Base-by-base conservation (phyloP, 495 filamentous ascomycete genomes). In the Thermothielavioides terrestris region DNA sequence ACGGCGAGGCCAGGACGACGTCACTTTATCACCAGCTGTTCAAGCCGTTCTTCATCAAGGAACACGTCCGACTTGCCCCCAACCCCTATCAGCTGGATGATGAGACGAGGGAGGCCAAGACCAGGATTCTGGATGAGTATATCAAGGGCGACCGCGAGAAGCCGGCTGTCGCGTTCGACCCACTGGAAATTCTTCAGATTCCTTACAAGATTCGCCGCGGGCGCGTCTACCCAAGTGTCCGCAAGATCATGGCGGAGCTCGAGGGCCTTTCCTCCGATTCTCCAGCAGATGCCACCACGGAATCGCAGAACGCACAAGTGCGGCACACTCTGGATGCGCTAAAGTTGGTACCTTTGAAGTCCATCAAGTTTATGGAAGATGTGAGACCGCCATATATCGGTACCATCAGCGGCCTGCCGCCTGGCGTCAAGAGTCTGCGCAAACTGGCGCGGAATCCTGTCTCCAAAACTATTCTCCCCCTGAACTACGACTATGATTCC, bases 401-500 rank as follows among this genome's bases (percentile, higher is more conserved):
- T 7, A 96, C 94, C 0, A 85, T 81, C 49, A 88, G 87, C 4
- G 80, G 67, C 1, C 65, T 76, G 2, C 69, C 80, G 0, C 68
- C 77, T 6, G 60, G 59, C 5, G 41, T 55, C 10, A 48, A 53
- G 26, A 67, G 65, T 18, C 73, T 83, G 5, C 56, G 61, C 9
- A 81, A 71, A 49, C 59, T 94, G 4, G 80, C 82, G n/a, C 76
- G 85, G 3, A 86, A 83, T 30, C 89, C 92, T 0, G 80, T 81
- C 43, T 61, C 73, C 25, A 78, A 77, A 35, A 67, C 61, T 8
- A 55, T 92, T 6, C 81, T 85, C 3, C 75, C 84, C 3, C 74
- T 81, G n/a, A 74, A 94, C 59, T 97, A 99, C 63, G 89, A 92
- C 53, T 95, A 96, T 58, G 92, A 97, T 59, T 96, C 90, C 0